Percentiles rank a stretch among this genome's conserved stretches.
phyloP scores from a whole-genome alignment of 78 protist genomes.

The Trichosphaerium sp. region DNA sequence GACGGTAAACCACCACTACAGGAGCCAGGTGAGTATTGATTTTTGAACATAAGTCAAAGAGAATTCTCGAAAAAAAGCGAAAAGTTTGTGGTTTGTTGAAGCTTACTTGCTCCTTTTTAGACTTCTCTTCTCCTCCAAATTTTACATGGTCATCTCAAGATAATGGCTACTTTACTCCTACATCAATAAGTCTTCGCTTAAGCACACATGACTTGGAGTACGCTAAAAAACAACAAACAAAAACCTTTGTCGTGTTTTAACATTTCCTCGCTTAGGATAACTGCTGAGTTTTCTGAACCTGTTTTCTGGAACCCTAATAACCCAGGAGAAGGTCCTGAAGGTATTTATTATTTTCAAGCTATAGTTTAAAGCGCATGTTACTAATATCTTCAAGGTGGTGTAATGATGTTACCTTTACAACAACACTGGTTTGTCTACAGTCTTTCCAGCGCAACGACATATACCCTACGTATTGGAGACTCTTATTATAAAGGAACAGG shows the following conservation, averaged over 20 bases:
- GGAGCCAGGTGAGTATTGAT: too few relatives aligned
- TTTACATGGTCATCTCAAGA: background rate
- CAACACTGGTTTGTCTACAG: conserved; percentile 6
- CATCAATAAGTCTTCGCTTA: background rate
- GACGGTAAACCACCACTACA: too few relatives aligned
- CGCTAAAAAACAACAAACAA: too few relatives aligned
- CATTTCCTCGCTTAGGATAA: background rate
- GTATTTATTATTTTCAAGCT: too few relatives aligned
- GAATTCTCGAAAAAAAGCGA: too few relatives aligned
- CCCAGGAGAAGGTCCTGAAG: conserved; percentile 2
- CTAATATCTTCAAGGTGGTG: too few relatives aligned
- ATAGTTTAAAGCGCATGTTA: too few relatives aligned
- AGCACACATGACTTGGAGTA: background rate
- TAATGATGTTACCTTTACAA: background rate
- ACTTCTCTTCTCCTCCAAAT: background rate
- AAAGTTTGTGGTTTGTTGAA: background rate
- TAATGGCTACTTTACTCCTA: background rate
- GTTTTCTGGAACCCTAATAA: background rate
- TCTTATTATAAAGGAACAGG: background rate
- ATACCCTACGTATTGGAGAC: background rate
- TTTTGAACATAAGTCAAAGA: too few relatives aligned
- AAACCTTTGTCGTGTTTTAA: too few relatives aligned
- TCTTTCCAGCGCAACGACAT: background rate
- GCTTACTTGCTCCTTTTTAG: background rate
- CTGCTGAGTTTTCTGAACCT: background rate